Percentiles rank a stretch among this genome's conserved stretches.
phyloP scores from a whole-genome alignment of 1,284 basidiomycete genomes.

The Tilletia caries region DNA sequence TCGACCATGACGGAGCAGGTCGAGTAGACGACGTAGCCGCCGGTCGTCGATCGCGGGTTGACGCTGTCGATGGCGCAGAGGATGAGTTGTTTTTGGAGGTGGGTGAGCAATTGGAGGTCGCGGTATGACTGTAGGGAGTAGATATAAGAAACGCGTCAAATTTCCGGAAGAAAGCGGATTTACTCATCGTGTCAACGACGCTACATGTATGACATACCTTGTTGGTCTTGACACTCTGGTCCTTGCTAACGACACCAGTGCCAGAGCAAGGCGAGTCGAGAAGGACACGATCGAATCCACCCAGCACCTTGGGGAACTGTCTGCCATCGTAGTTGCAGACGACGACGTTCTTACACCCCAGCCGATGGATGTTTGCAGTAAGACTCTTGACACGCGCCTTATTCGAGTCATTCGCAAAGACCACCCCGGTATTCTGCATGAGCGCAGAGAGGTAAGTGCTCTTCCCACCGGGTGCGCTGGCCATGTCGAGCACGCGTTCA shows the following conservation, averaged over 20 bases:
- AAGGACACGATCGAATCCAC: conserved; percentile 93
- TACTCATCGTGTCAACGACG: neutral
- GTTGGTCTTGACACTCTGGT: conserved; percentile 94
- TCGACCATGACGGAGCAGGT: conserved; percentile 98
- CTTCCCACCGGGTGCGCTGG: conserved; percentile 95
- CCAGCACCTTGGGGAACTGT: conserved; percentile 99
- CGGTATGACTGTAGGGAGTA: conserved; percentile 66
- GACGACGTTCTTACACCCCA: conserved; percentile 97
- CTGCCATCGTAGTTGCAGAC: conserved; percentile 96
- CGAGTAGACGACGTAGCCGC: conserved; percentile 94
- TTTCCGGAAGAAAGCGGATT: too few species aligned
- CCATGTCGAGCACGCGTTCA: conserved; percentile 97
- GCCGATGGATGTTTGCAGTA: conserved; percentile 90
- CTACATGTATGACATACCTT: conserved; percentile 62
- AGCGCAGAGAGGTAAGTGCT: conserved; percentile 67
- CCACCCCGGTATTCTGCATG: conserved; percentile 91
- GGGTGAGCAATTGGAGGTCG: conserved; percentile 83
- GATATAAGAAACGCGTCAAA: neutral
- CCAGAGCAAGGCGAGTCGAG: conserved; percentile 97
- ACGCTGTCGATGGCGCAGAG: conserved; percentile 97
- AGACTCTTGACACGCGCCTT: conserved; percentile 93
- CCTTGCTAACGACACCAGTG: conserved; percentile 97
- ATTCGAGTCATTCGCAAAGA: conserved; percentile 98
- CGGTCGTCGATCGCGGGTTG: conserved; percentile 79
- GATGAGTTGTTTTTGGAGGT: conserved; percentile 97